Evolutionary conservation across 108 stramenopile species (phyloP).

Genomic region (Nitzschia palea): DNA sequence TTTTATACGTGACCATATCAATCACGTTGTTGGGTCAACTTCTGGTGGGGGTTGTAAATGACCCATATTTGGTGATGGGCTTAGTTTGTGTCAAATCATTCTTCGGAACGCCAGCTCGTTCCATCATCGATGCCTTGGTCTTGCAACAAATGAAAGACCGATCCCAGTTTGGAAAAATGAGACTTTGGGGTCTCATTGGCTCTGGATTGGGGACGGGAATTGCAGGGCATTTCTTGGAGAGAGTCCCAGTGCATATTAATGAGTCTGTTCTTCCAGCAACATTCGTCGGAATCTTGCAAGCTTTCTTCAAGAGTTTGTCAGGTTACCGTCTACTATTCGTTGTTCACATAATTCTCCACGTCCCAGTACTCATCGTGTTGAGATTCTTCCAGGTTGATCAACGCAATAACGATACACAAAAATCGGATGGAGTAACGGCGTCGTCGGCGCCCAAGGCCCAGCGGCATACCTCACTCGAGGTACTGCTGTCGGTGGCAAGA

Average conservation of each 20-base stretch:
- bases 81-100: conserved; percentile 80
- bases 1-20: conserved; percentile 69
- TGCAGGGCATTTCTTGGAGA: conserved; percentile 41
- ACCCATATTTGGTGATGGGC: conserved; percentile 59
- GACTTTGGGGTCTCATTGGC: conserved; percentile 94
- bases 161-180: conserved; percentile 83
- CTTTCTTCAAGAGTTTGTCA: conserved; percentile 36
- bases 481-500: conserved; percentile 48
- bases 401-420: conserved; percentile 2
- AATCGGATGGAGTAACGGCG: conserved; percentile 6
- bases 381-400: conserved; percentile 40
- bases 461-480: conserved; percentile 39
- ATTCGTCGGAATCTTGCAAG: background rate
- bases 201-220: conserved; percentile 83
- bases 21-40: conserved; percentile 72
- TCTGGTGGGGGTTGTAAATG: conserved; percentile 47
- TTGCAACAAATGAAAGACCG: conserved; percentile 66
- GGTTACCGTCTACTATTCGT: conserved; percentile 70
- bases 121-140: conserved; percentile 88
- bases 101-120: conserved; percentile 90
- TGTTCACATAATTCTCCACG: conserved; percentile 54
- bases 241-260: background rate
- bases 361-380: conserved; percentile 62
- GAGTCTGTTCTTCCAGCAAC: too few species aligned
- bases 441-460: background rate